Evolutionary conservation across 148 eudicot genomes (phyloP).

Genomic region (Nepenthes gracilis): DNA sequence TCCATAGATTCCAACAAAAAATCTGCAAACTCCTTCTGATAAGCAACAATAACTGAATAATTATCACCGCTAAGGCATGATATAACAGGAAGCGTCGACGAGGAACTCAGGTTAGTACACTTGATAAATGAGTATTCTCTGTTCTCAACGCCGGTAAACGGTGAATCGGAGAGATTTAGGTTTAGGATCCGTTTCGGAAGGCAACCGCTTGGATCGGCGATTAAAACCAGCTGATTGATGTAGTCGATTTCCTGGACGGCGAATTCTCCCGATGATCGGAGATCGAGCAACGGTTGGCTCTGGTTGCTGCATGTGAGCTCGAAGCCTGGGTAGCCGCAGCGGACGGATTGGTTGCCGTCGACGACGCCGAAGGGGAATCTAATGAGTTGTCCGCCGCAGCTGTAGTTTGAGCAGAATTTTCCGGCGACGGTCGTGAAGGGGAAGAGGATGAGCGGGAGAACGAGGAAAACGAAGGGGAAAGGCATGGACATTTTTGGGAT

Average conservation of each 20-base stretch:
- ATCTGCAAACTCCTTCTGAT: neutral
- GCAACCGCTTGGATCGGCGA: conserved; percentile 54
- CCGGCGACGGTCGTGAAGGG: conserved; percentile 5
- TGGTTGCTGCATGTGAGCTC: conserved; percentile 37
- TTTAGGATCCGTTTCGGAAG: conserved; percentile 22
- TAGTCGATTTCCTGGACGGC: conserved; percentile 32
- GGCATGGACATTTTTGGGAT: neutral
- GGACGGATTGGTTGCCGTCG: conserved; percentile 3
- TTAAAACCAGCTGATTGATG: conserved; percentile 13
- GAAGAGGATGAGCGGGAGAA: conserved; percentile 2
- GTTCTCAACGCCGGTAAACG: conserved; percentile 8
- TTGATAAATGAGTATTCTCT: conserved; percentile 25
- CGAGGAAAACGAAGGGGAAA: conserved; percentile 1
- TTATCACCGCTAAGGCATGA: conserved; percentile 5
- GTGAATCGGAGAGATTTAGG: conserved; percentile 14
- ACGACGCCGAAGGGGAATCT: conserved; percentile 51
- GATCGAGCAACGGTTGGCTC: conserved; percentile 25
- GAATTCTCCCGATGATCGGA: conserved; percentile 26
- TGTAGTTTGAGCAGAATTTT: conserved; percentile 14
- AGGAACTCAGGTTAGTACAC: conserved; percentile 18
- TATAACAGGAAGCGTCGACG: neutral
- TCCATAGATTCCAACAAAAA: neutral
- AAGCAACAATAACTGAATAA: conserved; percentile 1
- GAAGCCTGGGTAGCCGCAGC: conserved; percentile 57
- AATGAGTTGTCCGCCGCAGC: conserved; percentile 27